Percentiles rank a stretch among this genome's conserved stretches.
These are phyloP conservation scores for Aspergillus cejpii DNA, from an alignment of 2,329 filamentous ascomycete species.

Conservation along the genomic window DNA sequence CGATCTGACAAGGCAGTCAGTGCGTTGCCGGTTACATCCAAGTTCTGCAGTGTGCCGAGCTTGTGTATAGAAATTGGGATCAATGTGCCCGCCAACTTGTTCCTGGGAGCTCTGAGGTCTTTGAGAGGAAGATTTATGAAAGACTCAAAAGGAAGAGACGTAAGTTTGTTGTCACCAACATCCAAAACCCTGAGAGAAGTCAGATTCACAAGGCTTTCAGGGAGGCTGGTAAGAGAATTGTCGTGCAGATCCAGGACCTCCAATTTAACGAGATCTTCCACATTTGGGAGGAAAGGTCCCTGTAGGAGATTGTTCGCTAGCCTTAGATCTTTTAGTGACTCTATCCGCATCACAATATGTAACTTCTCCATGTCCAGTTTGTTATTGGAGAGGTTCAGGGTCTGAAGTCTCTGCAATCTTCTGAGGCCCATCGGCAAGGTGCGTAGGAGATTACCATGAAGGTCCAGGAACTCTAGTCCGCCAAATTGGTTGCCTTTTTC, in stretches of 20 bases:
- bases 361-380: slow-evolving; percentile 66
- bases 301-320: slow-evolving; percentile 70
- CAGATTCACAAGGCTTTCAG: slow-evolving; percentile 60
- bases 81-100: slow-evolving; percentile 66
- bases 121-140: slow-evolving; percentile 63
- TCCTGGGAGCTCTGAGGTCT: slow-evolving; percentile 69
- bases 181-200: slow-evolving; percentile 67
- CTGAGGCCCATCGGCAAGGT: slow-evolving; percentile 69
- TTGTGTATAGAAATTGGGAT: slow-evolving; percentile 56
- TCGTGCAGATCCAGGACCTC: slow-evolving; percentile 75
- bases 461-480: slow-evolving; percentile 69
- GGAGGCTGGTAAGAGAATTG: slow-evolving; percentile 69
- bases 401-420: slow-evolving; percentile 65
- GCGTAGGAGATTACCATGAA: slow-evolving; percentile 76
- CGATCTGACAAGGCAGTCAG: slow-evolving; percentile 50
- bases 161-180: slow-evolving; percentile 70
- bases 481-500: slow-evolving; percentile 69
- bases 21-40: slow-evolving; percentile 74
- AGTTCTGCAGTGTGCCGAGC: slow-evolving; percentile 60
- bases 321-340: slow-evolving; percentile 68
- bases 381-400: slow-evolving; percentile 80
- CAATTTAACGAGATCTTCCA: slow-evolving; percentile 60
- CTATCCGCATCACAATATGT: slow-evolving; percentile 66
- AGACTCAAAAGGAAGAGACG: slow-evolving; percentile 61
- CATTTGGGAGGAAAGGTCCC: slow-evolving; percentile 58